Evolutionary conservation across 345 rosid genomes (phyloP).

Genomic region (Populus nigra): DNA sequence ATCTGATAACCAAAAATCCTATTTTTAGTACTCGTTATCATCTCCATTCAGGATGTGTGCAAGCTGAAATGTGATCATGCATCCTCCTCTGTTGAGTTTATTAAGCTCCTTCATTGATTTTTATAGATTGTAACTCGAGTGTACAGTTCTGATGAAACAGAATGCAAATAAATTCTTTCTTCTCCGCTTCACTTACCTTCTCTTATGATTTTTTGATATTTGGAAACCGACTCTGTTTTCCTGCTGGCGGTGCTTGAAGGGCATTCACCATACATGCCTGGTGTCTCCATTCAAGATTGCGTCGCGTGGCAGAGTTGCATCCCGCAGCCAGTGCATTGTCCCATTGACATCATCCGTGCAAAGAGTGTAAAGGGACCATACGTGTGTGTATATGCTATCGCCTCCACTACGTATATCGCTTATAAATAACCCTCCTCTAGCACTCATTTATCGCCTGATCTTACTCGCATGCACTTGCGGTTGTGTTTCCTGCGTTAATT

Average conservation of each 20-base stretch:
- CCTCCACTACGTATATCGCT: no score
- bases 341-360: no score
- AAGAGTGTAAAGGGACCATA: no score
- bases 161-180: background rate
- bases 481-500: background rate
- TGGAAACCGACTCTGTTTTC: background rate
- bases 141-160: background rate
- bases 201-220: no score
- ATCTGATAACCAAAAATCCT: background rate
- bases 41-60: background rate
- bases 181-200: background rate
- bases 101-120: background rate
- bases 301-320: no score
- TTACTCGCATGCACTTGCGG: background rate
- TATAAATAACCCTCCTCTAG: no score
- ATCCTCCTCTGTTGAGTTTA: background rate
- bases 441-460: no score
- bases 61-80: background rate
- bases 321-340: no score
- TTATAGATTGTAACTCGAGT: slow-evolving; percentile 6
- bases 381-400: no score
- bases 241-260: no score
- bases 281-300: no score
- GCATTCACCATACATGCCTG: no score
- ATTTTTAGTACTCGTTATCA: background rate